These are phyloP conservation scores for Bipolaris cookei DNA, from an alignment of 2,329 filamentous ascomycete genomes.

Conservation along the genomic window DNA sequence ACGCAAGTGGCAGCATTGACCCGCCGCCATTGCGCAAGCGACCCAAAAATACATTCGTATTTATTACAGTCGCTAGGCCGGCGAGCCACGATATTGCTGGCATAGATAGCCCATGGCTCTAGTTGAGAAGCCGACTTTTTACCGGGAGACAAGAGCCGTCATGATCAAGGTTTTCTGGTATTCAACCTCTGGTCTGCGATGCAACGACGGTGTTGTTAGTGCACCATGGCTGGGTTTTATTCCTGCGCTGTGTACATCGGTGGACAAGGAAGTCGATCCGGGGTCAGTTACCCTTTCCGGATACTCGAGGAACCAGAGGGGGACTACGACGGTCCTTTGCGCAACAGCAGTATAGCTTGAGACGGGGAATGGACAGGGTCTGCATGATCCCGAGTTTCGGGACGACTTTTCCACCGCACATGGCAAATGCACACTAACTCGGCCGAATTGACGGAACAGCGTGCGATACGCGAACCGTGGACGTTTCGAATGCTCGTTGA, in stretches of 20 bases:
- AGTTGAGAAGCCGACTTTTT: background rate
- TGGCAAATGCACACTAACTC: background rate
- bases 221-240: background rate
- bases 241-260: background rate
- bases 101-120: background rate
- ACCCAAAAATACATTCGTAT: conserved; percentile 1
- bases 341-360: conserved; percentile 6
- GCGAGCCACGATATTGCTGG: background rate
- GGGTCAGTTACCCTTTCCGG: background rate
- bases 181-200: background rate
- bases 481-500: background rate
- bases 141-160: background rate
- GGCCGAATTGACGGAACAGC: background rate
- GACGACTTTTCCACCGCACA: background rate
- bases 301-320: conserved; percentile 6
- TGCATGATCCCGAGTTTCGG: conserved; percentile 1
- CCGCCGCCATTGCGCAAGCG: background rate
- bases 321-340: background rate
- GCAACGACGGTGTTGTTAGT: background rate
- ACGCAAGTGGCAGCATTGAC: background rate
- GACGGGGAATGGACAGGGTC: conserved; percentile 5
- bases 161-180: background rate
- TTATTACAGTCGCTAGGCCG: background rate
- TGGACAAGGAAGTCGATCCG: background rate
- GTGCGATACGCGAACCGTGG: background rate